phyloP scores from a whole-genome alignment of 2,329 filamentous ascomycete species.

The Lojkania enalia region DNA sequence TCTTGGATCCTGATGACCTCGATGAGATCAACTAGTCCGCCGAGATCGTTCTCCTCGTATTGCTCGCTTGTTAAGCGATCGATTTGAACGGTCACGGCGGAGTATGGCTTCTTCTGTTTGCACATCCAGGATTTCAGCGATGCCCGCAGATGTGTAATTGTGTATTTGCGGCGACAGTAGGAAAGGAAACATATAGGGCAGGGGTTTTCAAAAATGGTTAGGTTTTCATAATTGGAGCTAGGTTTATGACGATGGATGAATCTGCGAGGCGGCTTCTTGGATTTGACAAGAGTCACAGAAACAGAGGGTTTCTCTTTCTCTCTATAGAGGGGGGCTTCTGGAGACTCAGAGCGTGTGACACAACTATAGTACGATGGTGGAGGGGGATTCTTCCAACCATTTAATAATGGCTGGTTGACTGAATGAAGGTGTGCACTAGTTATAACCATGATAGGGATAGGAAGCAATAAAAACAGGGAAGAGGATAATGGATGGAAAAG shows the following conservation, averaged over 20 bases:
- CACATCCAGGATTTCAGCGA: slow-evolving; percentile 16
- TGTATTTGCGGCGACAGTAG: slow-evolving; percentile 25
- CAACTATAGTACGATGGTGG: slow-evolving; percentile 7
- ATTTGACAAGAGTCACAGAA: background rate
- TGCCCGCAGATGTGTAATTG: background rate
- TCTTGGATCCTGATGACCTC: slow-evolving; percentile 90
- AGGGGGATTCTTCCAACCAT: slow-evolving; percentile 10
- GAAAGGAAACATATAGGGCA: slow-evolving; percentile 33
- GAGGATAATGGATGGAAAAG: slow-evolving; percentile 3
- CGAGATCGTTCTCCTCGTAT: slow-evolving; percentile 87
- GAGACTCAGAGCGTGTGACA: background rate
- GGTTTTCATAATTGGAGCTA: slow-evolving; percentile 22
- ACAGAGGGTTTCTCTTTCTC: slow-evolving; percentile 1
- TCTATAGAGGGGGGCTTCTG: slow-evolving; percentile 18
- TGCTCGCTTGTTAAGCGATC: slow-evolving; percentile 88
- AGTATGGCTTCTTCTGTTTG: slow-evolving; percentile 71
- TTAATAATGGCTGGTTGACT: slow-evolving; percentile 12
- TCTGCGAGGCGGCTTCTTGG: slow-evolving; percentile 11
- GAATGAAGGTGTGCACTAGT: slow-evolving; percentile 6
- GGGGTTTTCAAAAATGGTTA: slow-evolving; percentile 33
- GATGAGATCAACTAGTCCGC: slow-evolving; percentile 89
- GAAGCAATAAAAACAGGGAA: slow-evolving; percentile 1
- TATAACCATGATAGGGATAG: slow-evolving; percentile 17
- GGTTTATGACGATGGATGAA: slow-evolving; percentile 32
- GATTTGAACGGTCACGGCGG: slow-evolving; percentile 89